Conservation (phyloP, 1,139 yeast genomes). For the Saccharomyces hybrid region DNA sequence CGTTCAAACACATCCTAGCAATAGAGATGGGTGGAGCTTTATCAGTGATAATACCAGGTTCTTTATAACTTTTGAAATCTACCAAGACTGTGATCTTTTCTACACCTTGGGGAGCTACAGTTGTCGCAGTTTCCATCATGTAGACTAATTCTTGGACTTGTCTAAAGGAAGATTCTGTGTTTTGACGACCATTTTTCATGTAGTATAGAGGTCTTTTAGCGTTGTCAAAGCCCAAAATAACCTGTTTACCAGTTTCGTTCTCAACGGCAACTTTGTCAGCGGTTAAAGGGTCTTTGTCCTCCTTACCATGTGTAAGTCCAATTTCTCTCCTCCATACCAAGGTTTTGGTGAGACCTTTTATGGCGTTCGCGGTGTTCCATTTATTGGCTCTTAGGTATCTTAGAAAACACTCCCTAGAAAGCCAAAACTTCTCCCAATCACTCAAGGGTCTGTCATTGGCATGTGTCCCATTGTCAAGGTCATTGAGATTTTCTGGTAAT, state of each 20-base stretch:
- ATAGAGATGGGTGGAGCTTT: constrained; percentile 33
- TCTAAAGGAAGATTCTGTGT: constrained; percentile 72
- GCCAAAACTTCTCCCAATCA: constrained; percentile 72
- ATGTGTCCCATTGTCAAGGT: constrained; percentile 29
- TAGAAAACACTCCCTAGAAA: constrained; percentile 78
- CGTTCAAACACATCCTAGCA: constrained; percentile 75
- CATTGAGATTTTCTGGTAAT: constrained; percentile 33
- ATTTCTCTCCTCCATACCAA: constrained; percentile 86
- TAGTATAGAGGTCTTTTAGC: constrained; percentile 81
- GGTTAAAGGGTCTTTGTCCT: constrained; percentile 38
- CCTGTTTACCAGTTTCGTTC: constrained; percentile 81
- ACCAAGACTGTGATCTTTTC: constrained; percentile 81
- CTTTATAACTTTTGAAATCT: constrained; percentile 71
- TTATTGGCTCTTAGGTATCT: constrained; percentile 85
- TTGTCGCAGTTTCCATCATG: constrained; percentile 81
- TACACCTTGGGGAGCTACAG: constrained; percentile 91
- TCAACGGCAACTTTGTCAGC: constrained; percentile 60
- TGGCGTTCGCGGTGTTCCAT: constrained; percentile 70
- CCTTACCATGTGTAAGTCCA: constrained; percentile 58
- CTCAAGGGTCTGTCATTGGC: constrained; percentile 34
- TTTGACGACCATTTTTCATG: constrained; percentile 85
- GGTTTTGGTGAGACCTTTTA: constrained; percentile 62
- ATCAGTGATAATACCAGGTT: constrained; percentile 30
- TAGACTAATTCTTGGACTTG: constrained; percentile 90
- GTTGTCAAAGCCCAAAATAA: constrained; percentile 78